Evolutionary conservation across 208 protist species (phyloP), one percentile per base, ranked within the genome.

Genomic region (Trypanosoma grayi): DNA sequence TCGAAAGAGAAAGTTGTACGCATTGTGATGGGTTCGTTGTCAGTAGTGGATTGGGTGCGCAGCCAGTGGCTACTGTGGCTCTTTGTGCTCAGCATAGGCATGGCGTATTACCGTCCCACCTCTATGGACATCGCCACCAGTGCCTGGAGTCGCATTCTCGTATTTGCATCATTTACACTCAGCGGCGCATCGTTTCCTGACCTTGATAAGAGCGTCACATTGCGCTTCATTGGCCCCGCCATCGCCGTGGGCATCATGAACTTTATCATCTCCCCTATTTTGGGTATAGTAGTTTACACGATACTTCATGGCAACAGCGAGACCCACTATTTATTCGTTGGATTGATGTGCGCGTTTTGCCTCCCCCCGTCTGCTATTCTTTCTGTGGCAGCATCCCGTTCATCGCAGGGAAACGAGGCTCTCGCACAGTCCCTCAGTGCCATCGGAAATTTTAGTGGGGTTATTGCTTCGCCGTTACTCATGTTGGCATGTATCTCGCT

Each of bases 271-370:
- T 57, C 58, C 18, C 47, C 58, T n/a, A 39, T 62, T 33, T 3
- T 73, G 18, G 66, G 66, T 20, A 34, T 28, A 2, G 48, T n/a
- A 1, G 22, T 59, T 13, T 73, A 73, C 34, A 28, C 45, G 14
- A 31, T 41, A 2, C 11, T 63, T 44, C 37, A 24, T 18, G 33
- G 24, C 7, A 48, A 16, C 14, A 46, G 20, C 30, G 55, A 63
- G 9, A 24, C 18, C 4, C 33, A 70, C 39, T 60, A 55, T 43
- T 31, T 73, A n/a, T 40, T 58, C 30, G 22, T 52, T 20, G 66
- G 66, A 30, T 60, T 73, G 31, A 62, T 73, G 58, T 62, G 48
- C 34, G 46, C 50, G 9, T 60, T 62, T 34, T 73, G 66, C 47
- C 46, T 73, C 18, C 66, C 66, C 20, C 53, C 66, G 28, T 65